Evolutionary conservation across 1,284 basidiomycete species (phyloP), one percentile per base, ranked within the genome.

Genomic region (Dichomitus squalens): DNA sequence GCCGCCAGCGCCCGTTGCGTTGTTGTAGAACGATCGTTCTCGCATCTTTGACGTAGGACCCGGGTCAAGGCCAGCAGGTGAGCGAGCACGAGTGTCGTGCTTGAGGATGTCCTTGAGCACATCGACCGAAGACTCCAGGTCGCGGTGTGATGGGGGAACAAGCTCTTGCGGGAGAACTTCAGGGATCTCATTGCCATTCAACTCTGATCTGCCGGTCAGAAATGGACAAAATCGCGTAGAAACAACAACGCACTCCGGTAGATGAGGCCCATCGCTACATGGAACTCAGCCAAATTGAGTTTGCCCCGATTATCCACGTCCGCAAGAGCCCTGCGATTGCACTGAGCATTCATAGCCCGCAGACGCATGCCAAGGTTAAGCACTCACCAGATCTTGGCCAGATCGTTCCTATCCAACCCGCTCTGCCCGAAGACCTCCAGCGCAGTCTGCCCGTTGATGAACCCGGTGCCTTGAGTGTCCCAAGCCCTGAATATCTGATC

Each of bases 231-330:
- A 16, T 44, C 16, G 11, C 41, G 16, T 27, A 29, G 7, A 16
- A 2, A 35, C 12, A 9, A 20, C 20, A 27, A 84, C 90, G 66
- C 75, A 96, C 95, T 84, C 68, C 96, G 88, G 76, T 96, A 98
- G 71, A 99, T 98, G 55, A 99, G 80, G 58, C 93, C 96, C 96
- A 99, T 99, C 1, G 96, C 97, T 54, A 98, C 93, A 72, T 99
- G 95, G 74, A 99, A 99, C 72, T 99, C 96, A 23, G 94, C 92
- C 43, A 96, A 79, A 70, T 98, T 98, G 56, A 98, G 84, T 75
- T 95, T 96, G 31, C 95, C 95, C 35, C 93, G 87, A 75, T 97
- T 94, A 66, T 95, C 90, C 39, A 84, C 83, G 74, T 98, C 95
- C 25, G 94, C 92, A 8, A 97, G 81, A 29, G 87, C 89, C 94